Conservation (phyloP, 2,329 filamentous ascomycete genomes). For the Magnaporthales sp. region DNA sequence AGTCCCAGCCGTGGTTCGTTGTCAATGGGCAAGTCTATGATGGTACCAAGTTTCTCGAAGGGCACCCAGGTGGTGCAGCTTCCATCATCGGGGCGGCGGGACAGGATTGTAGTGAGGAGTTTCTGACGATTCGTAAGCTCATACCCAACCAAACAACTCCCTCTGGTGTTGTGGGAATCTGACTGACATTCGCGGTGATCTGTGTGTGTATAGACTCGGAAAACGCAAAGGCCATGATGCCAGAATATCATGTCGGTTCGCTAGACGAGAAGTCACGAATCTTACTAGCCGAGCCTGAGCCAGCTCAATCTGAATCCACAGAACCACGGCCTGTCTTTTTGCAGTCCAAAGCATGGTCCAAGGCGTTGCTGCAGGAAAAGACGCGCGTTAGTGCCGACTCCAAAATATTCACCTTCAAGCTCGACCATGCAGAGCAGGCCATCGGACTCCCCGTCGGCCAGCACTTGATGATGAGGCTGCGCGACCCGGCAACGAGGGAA, state of each 20-base stretch:
- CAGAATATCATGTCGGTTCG: conserved; percentile 72
- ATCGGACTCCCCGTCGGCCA: conserved; percentile 78
- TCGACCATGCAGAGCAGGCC: conserved; percentile 61
- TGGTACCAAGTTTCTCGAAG: conserved; percentile 70
- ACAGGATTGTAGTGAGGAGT: conserved; percentile 77
- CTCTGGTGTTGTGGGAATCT: background rate
- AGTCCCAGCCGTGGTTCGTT: conserved; percentile 74
- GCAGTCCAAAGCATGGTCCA: conserved; percentile 63
- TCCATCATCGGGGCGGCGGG: conserved; percentile 80
- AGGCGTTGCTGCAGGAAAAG: conserved; percentile 60
- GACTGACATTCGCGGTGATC: conserved; percentile 13
- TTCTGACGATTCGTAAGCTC: conserved; percentile 77
- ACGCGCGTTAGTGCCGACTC: conserved; percentile 67
- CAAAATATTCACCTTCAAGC: conserved; percentile 70
- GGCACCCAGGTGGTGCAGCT: conserved; percentile 76
- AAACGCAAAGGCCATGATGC: conserved; percentile 87
- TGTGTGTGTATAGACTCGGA: conserved; percentile 64
- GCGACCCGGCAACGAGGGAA: conserved; percentile 61
- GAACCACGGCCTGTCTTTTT: conserved; percentile 49
- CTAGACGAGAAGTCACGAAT: conserved; percentile 53
- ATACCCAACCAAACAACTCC: background rate
- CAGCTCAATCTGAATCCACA: background rate
- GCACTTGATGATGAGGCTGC: conserved; percentile 76
- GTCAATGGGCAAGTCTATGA: conserved; percentile 85
- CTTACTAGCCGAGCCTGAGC: conserved; percentile 36